A percentile compares a stretch with the other conserved stretches of the same genome.
These are phyloP conservation scores for Pseudopithomyces chartarum DNA, from an alignment of 2,329 filamentous ascomycete species.

Conservation along the genomic window DNA sequence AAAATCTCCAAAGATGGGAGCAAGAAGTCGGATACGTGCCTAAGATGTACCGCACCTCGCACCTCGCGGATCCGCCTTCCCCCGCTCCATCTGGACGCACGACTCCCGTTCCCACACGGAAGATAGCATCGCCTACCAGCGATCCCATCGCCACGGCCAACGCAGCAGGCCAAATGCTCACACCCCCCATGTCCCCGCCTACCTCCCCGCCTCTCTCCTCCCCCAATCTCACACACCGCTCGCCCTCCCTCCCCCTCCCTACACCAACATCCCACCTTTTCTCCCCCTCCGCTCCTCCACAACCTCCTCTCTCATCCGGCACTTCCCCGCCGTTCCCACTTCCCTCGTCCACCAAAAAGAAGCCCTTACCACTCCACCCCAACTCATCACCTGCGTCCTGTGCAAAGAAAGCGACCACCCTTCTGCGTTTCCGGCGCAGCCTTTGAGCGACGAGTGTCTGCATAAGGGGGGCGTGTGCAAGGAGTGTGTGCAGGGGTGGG, in stretches of 20 bases:
- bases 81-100: conserved; percentile 3
- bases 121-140: background rate
- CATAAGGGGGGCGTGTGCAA: conserved; percentile 36
- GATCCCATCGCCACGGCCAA: background rate
- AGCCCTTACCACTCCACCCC: background rate
- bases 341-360: conserved; percentile 4
- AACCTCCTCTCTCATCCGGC: background rate
- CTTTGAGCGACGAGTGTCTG: conserved; percentile 29
- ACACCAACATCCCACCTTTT: background rate
- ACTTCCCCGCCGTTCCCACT: background rate
- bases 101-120: background rate
- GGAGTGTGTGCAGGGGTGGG: conserved; percentile 31
- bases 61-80: background rate
- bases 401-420: conserved; percentile 30
- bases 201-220: background rate
- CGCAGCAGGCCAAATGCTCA: background rate
- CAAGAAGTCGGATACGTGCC: conserved; percentile 16
- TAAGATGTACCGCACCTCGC: conserved; percentile 13
- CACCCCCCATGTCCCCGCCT: conserved; percentile 4
- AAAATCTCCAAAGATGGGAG: conserved; percentile 20
- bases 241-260: background rate
- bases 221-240: background rate
- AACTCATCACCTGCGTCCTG: conserved; percentile 26
- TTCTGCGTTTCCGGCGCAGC: conserved; percentile 25
- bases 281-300: conserved; percentile 6